phyloP scores from a whole-genome alignment of 768 basidiomycete genomes.

The Trametes coccinea region DNA sequence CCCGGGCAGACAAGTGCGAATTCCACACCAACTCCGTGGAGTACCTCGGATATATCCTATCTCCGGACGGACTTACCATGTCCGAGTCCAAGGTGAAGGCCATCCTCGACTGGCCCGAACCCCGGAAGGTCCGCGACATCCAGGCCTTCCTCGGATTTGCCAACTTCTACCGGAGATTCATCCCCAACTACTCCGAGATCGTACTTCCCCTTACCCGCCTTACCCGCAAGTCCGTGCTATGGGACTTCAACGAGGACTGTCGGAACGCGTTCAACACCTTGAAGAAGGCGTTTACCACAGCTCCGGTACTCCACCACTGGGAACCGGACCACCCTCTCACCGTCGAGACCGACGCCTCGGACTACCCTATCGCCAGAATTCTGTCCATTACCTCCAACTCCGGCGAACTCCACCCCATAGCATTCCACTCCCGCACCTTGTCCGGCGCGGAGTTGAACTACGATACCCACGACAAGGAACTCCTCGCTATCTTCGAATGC shows the following conservation, averaged over 20 bases:
- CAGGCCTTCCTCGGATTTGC: constrained; percentile 36
- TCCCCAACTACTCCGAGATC: constrained; percentile 34
- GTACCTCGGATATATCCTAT: constrained; percentile 37
- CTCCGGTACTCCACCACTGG: constrained; percentile 26
- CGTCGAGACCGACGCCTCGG: constrained; percentile 27
- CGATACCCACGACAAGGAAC: constrained; percentile 50
- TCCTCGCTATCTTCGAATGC: constrained; percentile 44
- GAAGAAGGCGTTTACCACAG: constrained; percentile 25
- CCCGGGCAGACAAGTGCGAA: constrained; percentile 35
- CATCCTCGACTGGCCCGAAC: constrained; percentile 33
- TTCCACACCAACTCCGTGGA: constrained; percentile 40
- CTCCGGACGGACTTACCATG: constrained; percentile 34
- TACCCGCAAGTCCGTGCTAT: constrained; percentile 30
- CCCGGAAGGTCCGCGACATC: constrained; percentile 31
- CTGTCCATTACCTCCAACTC: constrained; percentile 19
- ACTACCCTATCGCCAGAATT: constrained; percentile 25
- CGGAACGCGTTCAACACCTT: constrained; percentile 33
- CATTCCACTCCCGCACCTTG: constrained; percentile 34
- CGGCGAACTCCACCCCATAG: constrained; percentile 33
- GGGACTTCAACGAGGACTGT: constrained; percentile 20
- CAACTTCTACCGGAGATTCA: constrained; percentile 37
- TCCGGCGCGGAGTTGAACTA: constrained; percentile 45
- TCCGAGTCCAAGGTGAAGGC: constrained; percentile 41
- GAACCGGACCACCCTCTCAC: constrained; percentile 15
- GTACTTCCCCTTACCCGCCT: constrained; percentile 33